These are phyloP conservation scores for Xylaria sp. DNA, from an alignment of 495 filamentous ascomycete species.

Conservation along the genomic window DNA sequence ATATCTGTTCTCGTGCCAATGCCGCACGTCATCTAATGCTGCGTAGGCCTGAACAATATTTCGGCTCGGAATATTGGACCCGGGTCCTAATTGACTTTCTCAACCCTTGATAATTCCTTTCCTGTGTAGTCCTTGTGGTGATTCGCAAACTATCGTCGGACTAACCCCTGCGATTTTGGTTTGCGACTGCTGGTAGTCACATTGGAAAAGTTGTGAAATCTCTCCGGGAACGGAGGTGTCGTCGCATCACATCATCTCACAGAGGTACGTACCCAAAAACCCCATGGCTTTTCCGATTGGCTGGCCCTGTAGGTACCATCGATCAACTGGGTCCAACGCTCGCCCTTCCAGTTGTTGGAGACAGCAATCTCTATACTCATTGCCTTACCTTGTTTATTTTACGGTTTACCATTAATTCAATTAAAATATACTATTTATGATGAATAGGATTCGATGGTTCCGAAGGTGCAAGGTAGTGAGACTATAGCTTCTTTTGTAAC, in stretches of 20 bases:
- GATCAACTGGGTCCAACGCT: no score
- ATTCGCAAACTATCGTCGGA: background rate
- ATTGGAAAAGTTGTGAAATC: constrained; percentile 1
- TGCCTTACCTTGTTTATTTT: no score
- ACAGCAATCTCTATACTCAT: no score
- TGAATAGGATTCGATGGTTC: no score
- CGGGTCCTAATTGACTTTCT: background rate
- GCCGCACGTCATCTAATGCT: background rate
- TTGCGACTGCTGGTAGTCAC: background rate
- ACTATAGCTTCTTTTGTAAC: no score
- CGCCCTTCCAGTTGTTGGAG: no score
- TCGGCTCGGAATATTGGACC: background rate
- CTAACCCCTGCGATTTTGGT: background rate
- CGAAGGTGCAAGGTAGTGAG: no score
- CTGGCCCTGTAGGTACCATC: background rate
- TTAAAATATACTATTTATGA: no score
- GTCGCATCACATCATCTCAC: constrained; percentile 8
- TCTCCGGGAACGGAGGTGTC: constrained; percentile 26
- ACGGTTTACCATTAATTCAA: no score
- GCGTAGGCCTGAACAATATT: background rate
- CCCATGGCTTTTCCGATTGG: background rate
- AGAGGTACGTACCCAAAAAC: background rate
- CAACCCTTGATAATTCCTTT: background rate
- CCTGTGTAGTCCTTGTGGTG: background rate
- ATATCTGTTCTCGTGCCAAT: background rate